A percentile compares a stretch with the other conserved stretches of the same genome.
Evolutionary conservation across 2,329 filamentous ascomycete genomes (phyloP).

Genomic region (Ambrosiella cleistominuta): DNA sequence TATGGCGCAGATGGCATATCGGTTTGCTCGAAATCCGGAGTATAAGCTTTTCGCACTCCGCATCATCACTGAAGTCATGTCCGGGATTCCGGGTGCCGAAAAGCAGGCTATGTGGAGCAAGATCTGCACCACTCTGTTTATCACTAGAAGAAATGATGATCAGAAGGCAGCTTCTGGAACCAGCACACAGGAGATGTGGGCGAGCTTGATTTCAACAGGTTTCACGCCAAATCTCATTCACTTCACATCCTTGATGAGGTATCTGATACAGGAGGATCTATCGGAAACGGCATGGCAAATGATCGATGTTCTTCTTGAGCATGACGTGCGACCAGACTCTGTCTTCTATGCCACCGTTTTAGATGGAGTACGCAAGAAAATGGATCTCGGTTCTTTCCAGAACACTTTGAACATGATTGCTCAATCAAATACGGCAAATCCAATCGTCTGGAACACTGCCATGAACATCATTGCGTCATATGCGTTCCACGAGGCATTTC

Average conservation of each 20-base stretch:
- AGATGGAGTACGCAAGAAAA: constrained; percentile 45
- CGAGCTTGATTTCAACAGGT: constrained; percentile 27
- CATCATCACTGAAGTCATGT: constrained; percentile 20
- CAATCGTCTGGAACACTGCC: constrained; percentile 21
- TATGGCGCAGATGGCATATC: constrained; percentile 29
- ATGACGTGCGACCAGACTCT: constrained; percentile 43
- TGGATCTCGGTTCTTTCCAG: constrained; percentile 33
- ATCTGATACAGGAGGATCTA: constrained; percentile 48
- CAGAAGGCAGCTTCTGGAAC: constrained; percentile 19
- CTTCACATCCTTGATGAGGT: constrained; percentile 52
- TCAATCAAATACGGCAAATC: constrained; percentile 8
- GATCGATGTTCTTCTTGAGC: constrained; percentile 41
- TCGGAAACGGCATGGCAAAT: constrained; percentile 43
- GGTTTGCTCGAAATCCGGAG: constrained; percentile 25
- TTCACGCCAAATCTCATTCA: constrained; percentile 43
- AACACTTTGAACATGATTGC: constrained; percentile 9
- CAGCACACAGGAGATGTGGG: constrained; percentile 25
- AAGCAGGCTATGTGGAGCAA: constrained; percentile 28
- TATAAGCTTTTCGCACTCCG: constrained; percentile 11
- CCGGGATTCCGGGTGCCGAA: constrained; percentile 21
- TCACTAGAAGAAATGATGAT: not conserved
- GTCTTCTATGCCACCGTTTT: constrained; percentile 55
- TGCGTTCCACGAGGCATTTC: constrained; percentile 23
- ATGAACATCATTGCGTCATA: constrained; percentile 34
- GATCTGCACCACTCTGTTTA: constrained; percentile 33